Base-by-base conservation (phyloP, 139 green algal species). In the Chlorella sp. region DNA sequence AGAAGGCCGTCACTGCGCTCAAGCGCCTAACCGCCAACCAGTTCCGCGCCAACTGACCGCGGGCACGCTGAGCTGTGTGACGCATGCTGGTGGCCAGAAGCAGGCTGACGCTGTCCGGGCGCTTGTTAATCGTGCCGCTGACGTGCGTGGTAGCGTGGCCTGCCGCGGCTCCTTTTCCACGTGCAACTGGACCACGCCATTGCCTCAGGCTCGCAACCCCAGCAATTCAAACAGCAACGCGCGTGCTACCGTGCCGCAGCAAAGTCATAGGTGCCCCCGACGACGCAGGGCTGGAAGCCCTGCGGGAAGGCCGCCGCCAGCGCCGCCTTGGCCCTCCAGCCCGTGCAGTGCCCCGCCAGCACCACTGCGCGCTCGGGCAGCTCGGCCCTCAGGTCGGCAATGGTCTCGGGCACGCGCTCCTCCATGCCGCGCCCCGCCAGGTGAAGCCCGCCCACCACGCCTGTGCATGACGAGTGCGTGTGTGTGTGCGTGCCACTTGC, bases 1-100 rank as follows among this genome's bases (percentile, higher is more conserved):
- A 81, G 69, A 74, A 77, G 3, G 89, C 89, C 4, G 73, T 82
- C 31, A 74, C 74, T 3, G 35, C 85, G 49, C 73, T 95, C 49
- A 76, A 71, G n/a, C 36, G 62, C 5, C 62, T 73, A 49, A 42
- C 42, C 10, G 42, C 42, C 42, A 55, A 10, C 10, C 42, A 55
- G 42, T 17, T 24, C 62, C 26, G 29, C 62, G n/a, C n/a, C n/a
- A n/a, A n/a, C n/a, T n/a, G n/a, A n/a, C n/a, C n/a, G n/a, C n/a
- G n/a, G n/a, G n/a, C n/a, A n/a, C n/a, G n/a, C n/a, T n/a, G n/a
- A n/a, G n/a, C n/a, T n/a, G n/a, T n/a, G n/a, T n/a, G n/a, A n/a
- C n/a, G n/a, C n/a, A n/a, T n/a, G n/a, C n/a, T n/a, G n/a, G n/a
- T n/a, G n/a, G n/a, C n/a, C n/a, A n/a, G n/a, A n/a, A n/a, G n/a